These are phyloP conservation scores for Rubus parviflorus DNA, from an alignment of 306 rosid species.

Conservation along the genomic window DNA sequence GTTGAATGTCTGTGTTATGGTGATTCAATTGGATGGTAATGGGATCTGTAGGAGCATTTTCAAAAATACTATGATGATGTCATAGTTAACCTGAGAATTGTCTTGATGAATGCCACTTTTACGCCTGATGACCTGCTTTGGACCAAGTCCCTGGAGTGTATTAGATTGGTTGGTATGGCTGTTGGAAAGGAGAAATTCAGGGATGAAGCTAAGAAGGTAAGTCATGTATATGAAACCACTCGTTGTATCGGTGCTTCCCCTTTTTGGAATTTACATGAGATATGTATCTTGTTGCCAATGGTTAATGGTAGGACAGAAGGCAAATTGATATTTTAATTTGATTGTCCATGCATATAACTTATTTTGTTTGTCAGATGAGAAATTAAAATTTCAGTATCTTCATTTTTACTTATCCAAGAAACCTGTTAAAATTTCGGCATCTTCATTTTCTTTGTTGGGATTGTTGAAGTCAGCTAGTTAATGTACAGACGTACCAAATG, in stretches of 20 bases:
- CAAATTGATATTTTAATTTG: not conserved
- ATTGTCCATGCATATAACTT: not conserved
- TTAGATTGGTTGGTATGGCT: constrained; percentile 99
- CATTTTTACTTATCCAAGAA: constrained; percentile 4
- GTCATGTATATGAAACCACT: no score
- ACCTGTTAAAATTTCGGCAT: not conserved
- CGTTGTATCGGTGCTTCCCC: no score
- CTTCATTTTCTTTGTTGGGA: not conserved
- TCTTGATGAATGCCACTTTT: constrained; percentile 90
- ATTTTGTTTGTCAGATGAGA: not conserved
- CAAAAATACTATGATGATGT: constrained; percentile 91
- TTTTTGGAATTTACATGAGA: not conserved
- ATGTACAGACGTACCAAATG: constrained; percentile 2
- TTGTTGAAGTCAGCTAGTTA: constrained; percentile 1
- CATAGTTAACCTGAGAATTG: constrained; percentile 93
- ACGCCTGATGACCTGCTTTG: constrained; percentile 97
- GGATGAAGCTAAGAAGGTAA: constrained; percentile 75
- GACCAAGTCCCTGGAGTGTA: constrained; percentile 99
- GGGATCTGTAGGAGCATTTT: constrained; percentile 73
- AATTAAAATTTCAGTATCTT: not conserved
- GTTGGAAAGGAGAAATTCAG: constrained; percentile 97
- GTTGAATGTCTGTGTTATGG: constrained; percentile 5
- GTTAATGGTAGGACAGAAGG: not conserved
- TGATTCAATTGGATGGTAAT: constrained; percentile 24
- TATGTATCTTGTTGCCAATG: not conserved